Base-by-base conservation (phyloP, 2,329 filamentous ascomycete species). In the Coniochaeta ligniaria region DNA sequence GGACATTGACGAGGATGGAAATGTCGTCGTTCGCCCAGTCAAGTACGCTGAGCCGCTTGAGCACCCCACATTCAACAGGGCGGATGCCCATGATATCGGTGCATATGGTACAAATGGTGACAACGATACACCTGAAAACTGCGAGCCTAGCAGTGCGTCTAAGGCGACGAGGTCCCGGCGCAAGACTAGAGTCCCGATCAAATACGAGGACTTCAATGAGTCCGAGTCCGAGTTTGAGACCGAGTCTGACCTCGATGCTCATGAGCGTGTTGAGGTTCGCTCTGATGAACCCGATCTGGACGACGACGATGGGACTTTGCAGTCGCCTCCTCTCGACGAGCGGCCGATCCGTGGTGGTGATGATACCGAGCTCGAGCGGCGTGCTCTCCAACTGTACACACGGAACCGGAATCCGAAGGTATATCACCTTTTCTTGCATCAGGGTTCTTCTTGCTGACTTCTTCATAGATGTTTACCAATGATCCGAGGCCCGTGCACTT, bases 1-100 rank as follows among this genome's bases (percentile, higher is more conserved):
- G 20, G 24, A 43, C 12, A 11, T 43, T 6, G 59, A 62, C 8
- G 36, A 60, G n/a, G 54, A 60, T 24, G 58, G 47, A 9, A n/a
- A 33, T 14, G 28, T 52, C 17, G 36, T 60, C 35, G 45, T 50
- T 20, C 47, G n/a, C 16, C 14, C 47, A 31, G 6, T 52, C 26
- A 52, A 52, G 47, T 52, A 52, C 47, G 31, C 47, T 17, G 22
- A 52, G 47, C 47, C 47, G 11, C 24, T 52, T 17, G 47, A 52
- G 47, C 47, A 52, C 17, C 24, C 24, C 14, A 60, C 50, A 36
- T 57, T 47, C n/a, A 57, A 60, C 12, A 59, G 63, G 45, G 63
- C 61, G 38, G 57, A 61, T 7, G 61, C 61, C 14, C 47, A 52
- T 14, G 41, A 55, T 22, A 16, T 14, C 31, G 62, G 50, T 31